Base-by-base conservation (phyloP, 176 grass and related monocot genomes). In the Cenchrus purpureus region DNA sequence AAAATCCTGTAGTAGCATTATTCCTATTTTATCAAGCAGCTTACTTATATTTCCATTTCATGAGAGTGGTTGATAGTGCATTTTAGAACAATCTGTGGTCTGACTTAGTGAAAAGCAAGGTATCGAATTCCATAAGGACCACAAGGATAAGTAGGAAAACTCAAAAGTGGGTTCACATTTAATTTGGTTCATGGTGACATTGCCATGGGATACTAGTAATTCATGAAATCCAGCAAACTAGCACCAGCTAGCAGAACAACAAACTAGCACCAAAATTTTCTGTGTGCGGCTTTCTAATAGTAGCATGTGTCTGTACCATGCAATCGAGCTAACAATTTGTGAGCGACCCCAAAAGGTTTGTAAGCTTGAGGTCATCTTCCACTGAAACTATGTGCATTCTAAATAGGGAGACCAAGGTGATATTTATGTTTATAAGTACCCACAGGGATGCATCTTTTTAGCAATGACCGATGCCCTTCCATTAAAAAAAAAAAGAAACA, bases 201-300 rank as follows among this genome's bases (percentile, higher is more conserved):
- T 58, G 0, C 25, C 55, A 82, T 6, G 25, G 54, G 19, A 3
- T 62, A 62, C 2, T 62, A 64, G 34, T 19, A 81, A 73, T 40
- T 44, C 70, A 81, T 74, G 50, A 81, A 74, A 59, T 22, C n/a
- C 11, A 87, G 48, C 32, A 58, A 37, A 6, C 50, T 66, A 80
- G 50, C 5, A 1, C 19, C 65, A 65, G 11, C 42, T 65, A 68
- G 31, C 63, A 15, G 25, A 82, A 72, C 14, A 20, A 86, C 14
- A 7, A 40, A 44, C 70, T 89, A 7, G 52, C 44, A 20, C 48
- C 69, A 81, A n/a, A 51, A 62, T 62, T 60, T 44, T 42, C 0
- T 7, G 4, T 29, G 8, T n/a, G 8, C 5, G 82, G 46, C 13
- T 66, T 68, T 86, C 25, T 49, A 40, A 65, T 32, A 14, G 25